Conservation (phyloP, 176 grass and related monocot genomes). For the Saccharum officinarum region DNA sequence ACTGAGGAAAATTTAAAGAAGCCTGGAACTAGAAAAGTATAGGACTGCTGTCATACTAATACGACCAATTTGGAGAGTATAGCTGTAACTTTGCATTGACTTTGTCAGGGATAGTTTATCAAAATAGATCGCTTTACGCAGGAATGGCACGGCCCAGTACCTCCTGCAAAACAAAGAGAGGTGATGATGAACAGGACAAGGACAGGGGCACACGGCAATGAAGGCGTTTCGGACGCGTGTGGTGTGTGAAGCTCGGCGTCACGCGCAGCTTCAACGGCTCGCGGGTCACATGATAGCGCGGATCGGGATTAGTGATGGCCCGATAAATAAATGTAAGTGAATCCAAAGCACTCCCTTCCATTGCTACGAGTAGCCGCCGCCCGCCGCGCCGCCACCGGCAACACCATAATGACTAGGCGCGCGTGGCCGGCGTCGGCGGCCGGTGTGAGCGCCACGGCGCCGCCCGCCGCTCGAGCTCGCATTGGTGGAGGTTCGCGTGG, state of each 20-base stretch:
- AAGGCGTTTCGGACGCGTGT: constrained; percentile 17
- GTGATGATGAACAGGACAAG: background rate
- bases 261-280: background rate
- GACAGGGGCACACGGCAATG: background rate
- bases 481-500: background rate
- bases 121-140: background rate
- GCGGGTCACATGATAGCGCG: constrained; percentile 1
- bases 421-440: background rate
- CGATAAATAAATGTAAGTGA: background rate
- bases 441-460: background rate
- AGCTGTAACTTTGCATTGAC: background rate
- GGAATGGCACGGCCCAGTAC: background rate
- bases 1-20: background rate
- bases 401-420: background rate
- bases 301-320: background rate
- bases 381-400: background rate
- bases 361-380: background rate
- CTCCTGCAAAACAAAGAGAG: background rate
- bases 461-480: background rate
- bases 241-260: background rate
- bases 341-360: constrained; percentile 3
- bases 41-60: background rate
- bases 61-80: background rate
- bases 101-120: background rate
- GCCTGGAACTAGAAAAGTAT: background rate